Base-by-base conservation (phyloP, 495 filamentous ascomycete genomes). In the Talaromyces borbonicus region DNA sequence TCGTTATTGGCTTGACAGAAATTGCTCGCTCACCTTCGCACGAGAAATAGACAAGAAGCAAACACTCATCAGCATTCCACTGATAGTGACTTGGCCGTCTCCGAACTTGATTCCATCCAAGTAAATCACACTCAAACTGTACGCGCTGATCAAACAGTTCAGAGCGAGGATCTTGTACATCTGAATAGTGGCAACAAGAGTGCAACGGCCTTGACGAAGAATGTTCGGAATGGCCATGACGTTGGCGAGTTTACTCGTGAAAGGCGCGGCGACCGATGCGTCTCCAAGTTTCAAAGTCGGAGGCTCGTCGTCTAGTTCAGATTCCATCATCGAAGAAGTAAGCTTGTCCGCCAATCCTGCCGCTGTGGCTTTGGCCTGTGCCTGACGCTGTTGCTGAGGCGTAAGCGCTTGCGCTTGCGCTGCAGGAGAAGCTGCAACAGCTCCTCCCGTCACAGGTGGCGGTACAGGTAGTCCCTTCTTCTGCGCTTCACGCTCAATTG, bases 91-190 rank as follows among this genome's bases (percentile, higher is more conserved):
- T 62, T 99, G 92, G 24, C 90, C 90, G 65, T 99, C 92, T 37
- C 92, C 89, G 55, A 99, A 99, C 67, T 99, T 99, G 73, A 99
- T 99, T 46, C 92, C 92, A 53, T 97, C 92, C 5, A 99, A 71
- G 58, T 99, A 99, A 35, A 99, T 74, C 27, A 99, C 92, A 63
- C 83, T 90, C 55, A 97, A 63, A 68, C 89, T 95, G 78, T 99
- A 99, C 16, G 92, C 92, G 57, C 86, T 94, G 62, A 99, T 99
- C 56, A 99, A 71, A 60, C 92, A 99, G 71, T 99, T 99, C 48
- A 99, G 71, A 16, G 92, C 92, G 43, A 99, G 76, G 56, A 99
- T 99, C 74, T 99, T 99, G 76, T 97, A 99, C 92, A 99, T 99
- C 68, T 99, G 92, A 52, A 99, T 97, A 3, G 93, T 97, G 4